Evolutionary conservation across 2,329 filamentous ascomycete species (phyloP), one percentile per base, ranked within the genome.

Genomic region (Trichophyton mentagrophytes): DNA sequence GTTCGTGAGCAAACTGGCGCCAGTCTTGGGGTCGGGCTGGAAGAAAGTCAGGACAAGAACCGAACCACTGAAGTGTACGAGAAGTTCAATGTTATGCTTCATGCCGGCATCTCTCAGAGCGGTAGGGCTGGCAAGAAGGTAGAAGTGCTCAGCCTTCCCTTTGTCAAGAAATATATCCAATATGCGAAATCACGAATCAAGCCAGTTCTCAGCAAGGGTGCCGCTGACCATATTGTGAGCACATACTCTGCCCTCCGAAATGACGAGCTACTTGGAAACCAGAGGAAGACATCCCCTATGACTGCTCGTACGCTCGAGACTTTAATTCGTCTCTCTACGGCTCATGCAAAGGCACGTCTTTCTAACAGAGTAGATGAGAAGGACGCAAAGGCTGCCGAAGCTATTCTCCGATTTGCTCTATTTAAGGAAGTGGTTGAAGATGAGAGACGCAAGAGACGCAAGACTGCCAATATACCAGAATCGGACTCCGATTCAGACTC

Each of bases 161-260:
- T 99, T 76, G 90, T 99, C 79, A 99, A 99, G 78, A 99, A 99
- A 76, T 99, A 96, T 74, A 95, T 99, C 53, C 93, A 99, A 71
- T 99, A 99, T 73, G 90, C 93, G 65, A 99, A 99, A 78, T 88
- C 84, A 40, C 81, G 93, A 70, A 82, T 96, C 69, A 95, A 90
- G 81, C 93, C 93, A 0, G 79, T 95, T 46, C 78, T 99, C 64
- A 96, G 91, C 0, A 90, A 93, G 70, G 90, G 90, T 51, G 92
- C 93, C 4, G 89, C 90, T 9, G 90, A 96, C 67, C 89, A 95
- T 65, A 95, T 99, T 69, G 86, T 91, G 42, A 83, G 89, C 36
- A 88, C 91, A 15, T 99, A 97, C 72, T 93, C 95, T 40, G 88
- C 89, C 8, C 81, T 99, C 20, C 85, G 93, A 66, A 99, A 99